Conservation (phyloP, 75 land plant species). For the Chamaecyparis obtusa region DNA sequence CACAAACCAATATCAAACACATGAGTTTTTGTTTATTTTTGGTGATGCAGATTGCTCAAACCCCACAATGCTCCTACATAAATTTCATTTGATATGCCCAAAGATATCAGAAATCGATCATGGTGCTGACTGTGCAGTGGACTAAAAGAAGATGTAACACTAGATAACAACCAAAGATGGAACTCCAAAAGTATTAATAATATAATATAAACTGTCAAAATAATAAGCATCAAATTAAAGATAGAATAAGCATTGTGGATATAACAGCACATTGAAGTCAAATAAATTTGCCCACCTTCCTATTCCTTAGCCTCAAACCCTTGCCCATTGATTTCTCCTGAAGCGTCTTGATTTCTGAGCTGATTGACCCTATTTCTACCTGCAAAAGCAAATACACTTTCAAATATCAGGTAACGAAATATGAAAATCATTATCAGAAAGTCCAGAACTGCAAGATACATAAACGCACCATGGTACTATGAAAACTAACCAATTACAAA, state of each 20-base stretch:
- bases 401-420: neutral
- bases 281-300: constrained; percentile 56
- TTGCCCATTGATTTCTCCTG: constrained; percentile 99
- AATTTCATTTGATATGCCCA: neutral
- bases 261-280: neutral
- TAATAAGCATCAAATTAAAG: neutral
- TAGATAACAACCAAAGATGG: neutral
- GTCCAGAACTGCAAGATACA: neutral
- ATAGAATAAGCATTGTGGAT: neutral
- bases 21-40: no score
- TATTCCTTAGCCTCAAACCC: constrained; percentile 93
- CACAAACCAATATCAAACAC: no score
- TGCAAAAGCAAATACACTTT: constrained; percentile 20
- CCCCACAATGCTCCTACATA: no score
- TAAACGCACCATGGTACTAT: no score
- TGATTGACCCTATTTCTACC: constrained; percentile 97
- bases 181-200: neutral
- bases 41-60: no score
- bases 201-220: neutral
- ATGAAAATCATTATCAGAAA: neutral
- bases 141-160: neutral
- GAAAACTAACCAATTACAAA: no score
- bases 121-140: neutral
- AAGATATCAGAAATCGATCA: neutral
- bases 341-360: constrained; percentile 92